Evolutionary conservation across 192 early-diverging fungal species (phyloP).

Genomic region (Dimargaris verticillata): DNA sequence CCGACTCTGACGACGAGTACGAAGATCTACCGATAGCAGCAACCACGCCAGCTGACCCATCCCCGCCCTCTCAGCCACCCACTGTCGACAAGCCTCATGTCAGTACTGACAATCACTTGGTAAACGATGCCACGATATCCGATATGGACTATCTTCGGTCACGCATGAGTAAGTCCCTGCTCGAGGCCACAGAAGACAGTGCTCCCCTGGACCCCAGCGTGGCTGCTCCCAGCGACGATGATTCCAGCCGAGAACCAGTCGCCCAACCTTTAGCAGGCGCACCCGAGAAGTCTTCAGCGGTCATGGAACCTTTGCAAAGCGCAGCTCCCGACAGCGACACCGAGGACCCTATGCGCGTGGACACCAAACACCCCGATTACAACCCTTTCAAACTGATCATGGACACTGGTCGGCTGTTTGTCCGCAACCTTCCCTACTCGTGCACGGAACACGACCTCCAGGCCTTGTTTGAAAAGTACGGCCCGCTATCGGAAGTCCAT

Average conservation of each 20-base stretch:
- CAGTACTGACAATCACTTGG: not conserved
- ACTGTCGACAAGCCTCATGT: too few species aligned
- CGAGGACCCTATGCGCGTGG: not conserved
- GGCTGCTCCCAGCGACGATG: too few species aligned
- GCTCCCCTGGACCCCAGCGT: too few species aligned
- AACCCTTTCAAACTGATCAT: conserved; percentile 51
- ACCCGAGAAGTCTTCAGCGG: too few species aligned
- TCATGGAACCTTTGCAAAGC: too few species aligned
- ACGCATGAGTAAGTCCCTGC: conserved; percentile 28
- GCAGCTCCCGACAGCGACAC: too few species aligned
- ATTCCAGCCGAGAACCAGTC: too few species aligned
- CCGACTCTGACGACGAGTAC: conserved; percentile 60
- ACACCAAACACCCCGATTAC: conserved; percentile 13
- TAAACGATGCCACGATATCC: conserved; percentile 20
- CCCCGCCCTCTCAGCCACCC: too few species aligned
- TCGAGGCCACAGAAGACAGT: too few species aligned
- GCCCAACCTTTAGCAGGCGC: too few species aligned
- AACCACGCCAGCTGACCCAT: conserved; percentile 8
- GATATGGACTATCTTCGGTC: conserved; percentile 52
- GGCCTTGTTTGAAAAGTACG: conserved; percentile 66
- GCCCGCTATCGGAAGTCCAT: conserved; percentile 83
- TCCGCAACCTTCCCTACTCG: conserved; percentile 83
- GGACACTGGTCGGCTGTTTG: conserved; percentile 88
- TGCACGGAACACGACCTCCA: conserved; percentile 79
- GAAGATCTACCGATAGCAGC: conserved; percentile 45